Evolutionary conservation across 2,329 filamentous ascomycete genomes (phyloP).

Genomic region (Didymella sp.): DNA sequence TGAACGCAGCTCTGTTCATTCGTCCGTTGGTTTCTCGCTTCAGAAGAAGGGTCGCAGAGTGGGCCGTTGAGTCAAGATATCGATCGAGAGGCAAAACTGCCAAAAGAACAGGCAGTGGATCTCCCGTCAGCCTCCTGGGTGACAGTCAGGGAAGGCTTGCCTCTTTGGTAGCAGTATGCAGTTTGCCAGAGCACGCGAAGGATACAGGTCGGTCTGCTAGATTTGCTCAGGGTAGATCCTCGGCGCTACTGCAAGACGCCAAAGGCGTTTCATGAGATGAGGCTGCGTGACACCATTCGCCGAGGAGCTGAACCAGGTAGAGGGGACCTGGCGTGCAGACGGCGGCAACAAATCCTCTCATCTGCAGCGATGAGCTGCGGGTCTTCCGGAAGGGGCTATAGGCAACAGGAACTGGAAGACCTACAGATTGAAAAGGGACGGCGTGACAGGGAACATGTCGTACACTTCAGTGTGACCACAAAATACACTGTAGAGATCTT

Average conservation of each 20-base stretch:
- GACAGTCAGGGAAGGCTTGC: constrained; percentile 23
- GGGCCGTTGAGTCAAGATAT: constrained; percentile 12
- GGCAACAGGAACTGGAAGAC: constrained; percentile 18
- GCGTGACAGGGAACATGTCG: constrained; percentile 18
- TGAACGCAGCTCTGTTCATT: constrained; percentile 24
- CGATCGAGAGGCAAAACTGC: constrained; percentile 30
- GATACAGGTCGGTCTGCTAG: constrained; percentile 17
- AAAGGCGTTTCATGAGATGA: constrained; percentile 36
- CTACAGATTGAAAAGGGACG: constrained; percentile 13
- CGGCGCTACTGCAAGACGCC: constrained; percentile 31
- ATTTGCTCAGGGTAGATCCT: constrained; percentile 20
- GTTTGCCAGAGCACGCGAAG: constrained; percentile 30
- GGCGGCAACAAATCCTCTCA: constrained; percentile 28
- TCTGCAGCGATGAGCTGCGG: constrained; percentile 34
- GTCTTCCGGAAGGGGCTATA: constrained; percentile 28
- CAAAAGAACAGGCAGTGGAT: constrained; percentile 27
- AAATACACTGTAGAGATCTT: constrained; percentile 6
- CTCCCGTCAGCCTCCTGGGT: constrained; percentile 28
- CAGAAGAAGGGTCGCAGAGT: constrained; percentile 35
- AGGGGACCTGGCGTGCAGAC: constrained; percentile 30
- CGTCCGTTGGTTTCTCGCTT: constrained; percentile 22
- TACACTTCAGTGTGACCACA: constrained; percentile 13
- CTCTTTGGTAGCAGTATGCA: constrained; percentile 26
- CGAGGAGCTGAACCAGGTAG: constrained; percentile 39
- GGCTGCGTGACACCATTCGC: constrained; percentile 38